phyloP scores from a whole-genome alignment of 2,329 filamentous ascomycete genomes.

The Fusarium mangiferae region DNA sequence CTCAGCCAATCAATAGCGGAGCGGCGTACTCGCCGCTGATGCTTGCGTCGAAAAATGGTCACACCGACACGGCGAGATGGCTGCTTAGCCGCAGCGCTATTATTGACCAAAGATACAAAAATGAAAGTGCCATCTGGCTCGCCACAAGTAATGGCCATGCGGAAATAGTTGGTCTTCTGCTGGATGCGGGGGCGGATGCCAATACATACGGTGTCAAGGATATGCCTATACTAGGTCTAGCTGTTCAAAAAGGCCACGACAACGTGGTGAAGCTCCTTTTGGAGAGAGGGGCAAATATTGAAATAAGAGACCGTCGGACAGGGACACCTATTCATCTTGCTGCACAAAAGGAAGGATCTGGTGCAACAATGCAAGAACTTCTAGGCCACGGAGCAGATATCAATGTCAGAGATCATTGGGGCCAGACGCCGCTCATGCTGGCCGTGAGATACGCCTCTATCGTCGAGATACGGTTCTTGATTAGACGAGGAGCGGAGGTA shows the following conservation, averaged over 20 bases:
- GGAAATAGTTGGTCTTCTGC: accelerated
- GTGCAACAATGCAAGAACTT: accelerated
- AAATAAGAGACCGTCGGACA: accelerated
- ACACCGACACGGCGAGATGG: accelerated
- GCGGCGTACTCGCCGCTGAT: neutral
- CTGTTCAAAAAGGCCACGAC: accelerated
- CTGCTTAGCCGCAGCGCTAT: accelerated
- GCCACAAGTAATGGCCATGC: accelerated
- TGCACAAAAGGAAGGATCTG: accelerated
- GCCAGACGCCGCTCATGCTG: accelerated
- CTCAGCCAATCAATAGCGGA: too few relatives aligned
- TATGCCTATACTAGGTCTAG: accelerated
- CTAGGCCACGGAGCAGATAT: neutral
- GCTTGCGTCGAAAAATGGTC: accelerated
- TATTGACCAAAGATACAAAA: accelerated
- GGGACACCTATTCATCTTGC: accelerated
- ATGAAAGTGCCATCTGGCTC: accelerated
- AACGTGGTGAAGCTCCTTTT: neutral
- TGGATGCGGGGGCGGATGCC: accelerated
- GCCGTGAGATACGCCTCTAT: accelerated
- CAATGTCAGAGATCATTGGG: accelerated
- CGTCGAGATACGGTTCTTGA: accelerated
- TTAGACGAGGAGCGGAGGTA: neutral
- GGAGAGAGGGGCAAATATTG: accelerated
- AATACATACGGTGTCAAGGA: accelerated